Conservation (phyloP, 768 basidiomycete species). For the Kwoniella europaea region DNA sequence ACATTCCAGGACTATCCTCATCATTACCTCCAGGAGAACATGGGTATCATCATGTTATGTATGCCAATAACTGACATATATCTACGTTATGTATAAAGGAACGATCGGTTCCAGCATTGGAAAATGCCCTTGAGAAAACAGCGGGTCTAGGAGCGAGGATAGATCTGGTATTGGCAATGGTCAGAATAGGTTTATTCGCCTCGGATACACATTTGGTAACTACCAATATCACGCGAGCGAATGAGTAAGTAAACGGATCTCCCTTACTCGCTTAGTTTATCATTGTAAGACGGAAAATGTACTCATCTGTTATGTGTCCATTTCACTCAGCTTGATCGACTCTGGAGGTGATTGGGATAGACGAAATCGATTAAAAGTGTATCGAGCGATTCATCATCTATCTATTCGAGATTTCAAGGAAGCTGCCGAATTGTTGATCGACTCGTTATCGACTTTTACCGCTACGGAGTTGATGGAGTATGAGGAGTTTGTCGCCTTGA, state of each 20-base stretch:
- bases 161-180: conserved; percentile 85
- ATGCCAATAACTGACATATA: conserved; percentile 12
- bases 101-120: conserved; percentile 76
- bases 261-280: not conserved
- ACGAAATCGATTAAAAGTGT: conserved; percentile 94
- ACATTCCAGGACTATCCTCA: not conserved
- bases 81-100: conserved; percentile 64
- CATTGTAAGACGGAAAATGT: not conserved
- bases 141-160: conserved; percentile 91
- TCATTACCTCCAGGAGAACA: too few species aligned
- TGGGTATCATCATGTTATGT: too few species aligned
- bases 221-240: conserved; percentile 75
- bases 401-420: conserved; percentile 90
- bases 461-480: conserved; percentile 86
- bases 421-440: conserved; percentile 81
- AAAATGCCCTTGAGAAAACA: conserved; percentile 84
- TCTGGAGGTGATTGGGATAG: conserved; percentile 98
- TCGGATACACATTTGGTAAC: conserved; percentile 74
- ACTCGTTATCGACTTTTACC: conserved; percentile 92
- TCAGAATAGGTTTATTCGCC: conserved; percentile 90
- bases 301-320: conserved; percentile 1
- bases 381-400: conserved; percentile 80
- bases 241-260: conserved; percentile 65
- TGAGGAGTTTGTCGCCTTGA: conserved; percentile 85
- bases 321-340: conserved; percentile 73